Evolutionary conservation across 2,329 filamentous ascomycete species (phyloP).

Genomic region (Exophiala viscosa): DNA sequence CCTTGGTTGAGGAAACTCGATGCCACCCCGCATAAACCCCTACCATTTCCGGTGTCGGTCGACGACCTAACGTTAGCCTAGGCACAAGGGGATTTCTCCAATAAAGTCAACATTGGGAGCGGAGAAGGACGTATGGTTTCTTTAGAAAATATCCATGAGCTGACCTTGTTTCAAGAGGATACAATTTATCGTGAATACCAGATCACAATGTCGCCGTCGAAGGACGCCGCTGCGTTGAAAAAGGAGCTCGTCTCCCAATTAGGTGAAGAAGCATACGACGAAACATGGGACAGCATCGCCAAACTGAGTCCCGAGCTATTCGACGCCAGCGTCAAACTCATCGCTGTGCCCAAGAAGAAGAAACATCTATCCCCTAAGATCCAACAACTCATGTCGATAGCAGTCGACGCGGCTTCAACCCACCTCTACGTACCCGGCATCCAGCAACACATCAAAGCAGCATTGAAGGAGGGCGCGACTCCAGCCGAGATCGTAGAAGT

Average conservation of each 20-base stretch:
- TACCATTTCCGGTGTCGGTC: background rate
- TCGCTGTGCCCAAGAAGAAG: conserved; percentile 19
- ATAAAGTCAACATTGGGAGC: background rate
- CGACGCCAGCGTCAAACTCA: conserved; percentile 16
- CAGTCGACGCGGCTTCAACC: conserved; percentile 43
- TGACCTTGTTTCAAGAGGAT: background rate
- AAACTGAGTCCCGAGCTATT: conserved; percentile 17
- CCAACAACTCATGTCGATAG: conserved; percentile 26
- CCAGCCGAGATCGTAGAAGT: conserved; percentile 45
- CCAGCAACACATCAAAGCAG: conserved; percentile 39
- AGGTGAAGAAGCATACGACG: conserved; percentile 16
- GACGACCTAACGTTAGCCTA: background rate
- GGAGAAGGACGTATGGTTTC: background rate
- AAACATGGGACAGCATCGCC: conserved; percentile 20
- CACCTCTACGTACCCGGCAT: conserved; percentile 46
- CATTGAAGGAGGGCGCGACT: conserved; percentile 40
- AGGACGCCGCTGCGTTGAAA: conserved; percentile 9
- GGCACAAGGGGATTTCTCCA: background rate
- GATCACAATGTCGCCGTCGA: conserved; percentile 8
- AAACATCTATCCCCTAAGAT: conserved; percentile 18
- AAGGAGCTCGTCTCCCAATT: conserved; percentile 7
- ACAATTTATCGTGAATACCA: background rate
- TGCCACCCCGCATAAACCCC: background rate
- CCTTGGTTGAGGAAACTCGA: background rate
- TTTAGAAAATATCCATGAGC: background rate